Evolutionary conservation across 768 basidiomycete genomes (phyloP).

Genomic region (Termitomyces sp.): DNA sequence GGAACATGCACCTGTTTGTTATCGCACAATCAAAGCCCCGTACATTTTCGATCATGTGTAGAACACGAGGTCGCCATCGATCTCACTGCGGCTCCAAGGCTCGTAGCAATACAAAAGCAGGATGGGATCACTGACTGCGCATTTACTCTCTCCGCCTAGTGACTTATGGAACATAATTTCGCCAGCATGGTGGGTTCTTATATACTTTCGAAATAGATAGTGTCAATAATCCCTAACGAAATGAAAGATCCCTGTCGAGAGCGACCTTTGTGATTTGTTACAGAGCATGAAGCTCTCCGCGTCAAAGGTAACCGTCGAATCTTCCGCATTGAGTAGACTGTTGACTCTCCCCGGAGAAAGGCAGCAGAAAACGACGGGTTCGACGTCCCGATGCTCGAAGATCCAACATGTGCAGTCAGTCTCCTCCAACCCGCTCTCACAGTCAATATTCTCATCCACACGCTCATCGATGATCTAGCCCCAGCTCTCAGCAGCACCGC

Average conservation of each 20-base stretch:
- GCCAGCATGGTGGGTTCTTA: neutral
- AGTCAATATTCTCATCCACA: neutral
- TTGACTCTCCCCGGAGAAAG: constrained; percentile 40
- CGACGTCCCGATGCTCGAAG: constrained; percentile 44
- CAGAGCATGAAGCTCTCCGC: constrained; percentile 40
- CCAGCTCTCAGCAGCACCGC: constrained; percentile 30
- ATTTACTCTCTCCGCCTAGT: neutral
- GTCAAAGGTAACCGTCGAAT: constrained; percentile 27
- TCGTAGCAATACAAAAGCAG: constrained; percentile 5
- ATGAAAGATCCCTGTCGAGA: constrained; percentile 21
- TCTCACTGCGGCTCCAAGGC: neutral
- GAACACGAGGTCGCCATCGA: constrained; percentile 14
- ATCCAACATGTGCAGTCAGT: constrained; percentile 39
- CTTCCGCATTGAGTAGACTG: constrained; percentile 7
- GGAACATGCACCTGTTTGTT: constrained; percentile 5
- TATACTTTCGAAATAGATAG: too few relatives aligned
- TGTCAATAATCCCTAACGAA: neutral
- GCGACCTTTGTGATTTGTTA: constrained; percentile 52
- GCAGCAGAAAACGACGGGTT: constrained; percentile 32
- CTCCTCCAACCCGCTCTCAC: neutral
- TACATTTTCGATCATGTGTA: constrained; percentile 1
- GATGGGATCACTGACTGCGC: neutral
- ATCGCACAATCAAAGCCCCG: constrained; percentile 5
- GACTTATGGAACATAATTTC: neutral
- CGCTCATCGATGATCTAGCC: neutral